A percentile compares a stretch with the other conserved stretches of the same genome.
Conservation (phyloP, 2,329 filamentous ascomycete species). For the Chrysoporthe deuterocubensis region DNA sequence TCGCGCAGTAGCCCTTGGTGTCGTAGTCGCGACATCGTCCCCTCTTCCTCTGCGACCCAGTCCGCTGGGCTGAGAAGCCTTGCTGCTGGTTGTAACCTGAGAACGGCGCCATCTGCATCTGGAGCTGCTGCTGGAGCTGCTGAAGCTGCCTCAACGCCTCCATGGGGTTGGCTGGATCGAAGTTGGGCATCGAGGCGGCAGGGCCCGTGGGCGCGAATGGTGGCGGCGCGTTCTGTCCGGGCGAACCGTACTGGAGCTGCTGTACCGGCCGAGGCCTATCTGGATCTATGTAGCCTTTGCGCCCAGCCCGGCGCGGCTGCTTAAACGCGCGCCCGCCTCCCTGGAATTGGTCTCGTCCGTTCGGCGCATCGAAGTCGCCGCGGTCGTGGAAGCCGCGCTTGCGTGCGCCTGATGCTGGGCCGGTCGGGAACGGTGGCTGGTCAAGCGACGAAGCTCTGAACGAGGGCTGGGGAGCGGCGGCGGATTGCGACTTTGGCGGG, state of each 20-base stretch:
- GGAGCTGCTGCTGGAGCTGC: constrained; percentile 63
- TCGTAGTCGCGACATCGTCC: constrained; percentile 72
- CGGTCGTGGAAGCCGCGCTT: constrained; percentile 64
- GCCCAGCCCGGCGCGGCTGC: constrained; percentile 58
- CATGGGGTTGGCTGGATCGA: constrained; percentile 63
- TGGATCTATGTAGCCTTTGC: constrained; percentile 27
- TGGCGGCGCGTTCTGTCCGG: constrained; percentile 26
- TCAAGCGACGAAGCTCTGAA: background rate
- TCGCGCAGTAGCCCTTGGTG: constrained; percentile 71
- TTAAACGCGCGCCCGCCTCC: constrained; percentile 57
- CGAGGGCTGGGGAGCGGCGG: constrained; percentile 17
- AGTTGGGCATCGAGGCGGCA: constrained; percentile 45
- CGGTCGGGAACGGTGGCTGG: constrained; percentile 18
- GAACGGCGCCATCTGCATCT: constrained; percentile 50
- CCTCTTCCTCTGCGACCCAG: constrained; percentile 41
- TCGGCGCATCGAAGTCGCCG: constrained; percentile 43
- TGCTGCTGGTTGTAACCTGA: constrained; percentile 35
- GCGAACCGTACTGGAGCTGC: constrained; percentile 24
- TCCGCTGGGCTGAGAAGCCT: constrained; percentile 28
- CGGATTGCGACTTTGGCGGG: constrained; percentile 32
- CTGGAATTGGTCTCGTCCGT: constrained; percentile 36
- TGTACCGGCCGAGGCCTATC: constrained; percentile 35
- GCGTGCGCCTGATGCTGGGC: constrained; percentile 36
- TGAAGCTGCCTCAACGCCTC: constrained; percentile 66
- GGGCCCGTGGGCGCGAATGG: constrained; percentile 34